These are phyloP conservation scores for Caryocar brasiliense DNA, from an alignment of 441 rosid genomes.

Conservation along the genomic window DNA sequence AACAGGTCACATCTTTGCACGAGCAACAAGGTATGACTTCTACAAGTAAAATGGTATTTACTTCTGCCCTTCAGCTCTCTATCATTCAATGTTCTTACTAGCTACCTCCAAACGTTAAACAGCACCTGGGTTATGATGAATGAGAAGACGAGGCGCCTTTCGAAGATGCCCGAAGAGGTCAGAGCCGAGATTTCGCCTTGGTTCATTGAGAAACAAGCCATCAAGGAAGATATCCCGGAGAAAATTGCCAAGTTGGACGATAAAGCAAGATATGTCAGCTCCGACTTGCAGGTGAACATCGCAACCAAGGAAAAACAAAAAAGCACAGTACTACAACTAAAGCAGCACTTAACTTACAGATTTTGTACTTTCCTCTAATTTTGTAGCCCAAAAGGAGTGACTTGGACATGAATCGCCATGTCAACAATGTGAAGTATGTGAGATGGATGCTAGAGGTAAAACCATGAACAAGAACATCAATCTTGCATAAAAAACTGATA, in stretches of 20 bases:
- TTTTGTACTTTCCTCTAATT: background rate
- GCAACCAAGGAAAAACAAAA: background rate
- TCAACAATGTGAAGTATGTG: constrained; percentile 66
- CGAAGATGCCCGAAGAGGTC: constrained; percentile 63
- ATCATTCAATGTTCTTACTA: background rate
- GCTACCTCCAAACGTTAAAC: constrained; percentile 11
- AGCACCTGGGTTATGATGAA: constrained; percentile 83
- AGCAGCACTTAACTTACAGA: background rate
- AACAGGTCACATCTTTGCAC: constrained; percentile 49
- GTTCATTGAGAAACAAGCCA: constrained; percentile 55
- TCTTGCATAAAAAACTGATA: too few species aligned
- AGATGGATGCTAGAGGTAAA: constrained; percentile 80
- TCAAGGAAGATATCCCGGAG: constrained; percentile 43
- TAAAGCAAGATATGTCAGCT: constrained; percentile 40
- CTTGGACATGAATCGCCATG: constrained; percentile 70
- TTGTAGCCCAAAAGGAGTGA: constrained; percentile 55
- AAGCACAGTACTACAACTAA: background rate
- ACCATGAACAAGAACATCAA: background rate
- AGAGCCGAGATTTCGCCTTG: constrained; percentile 58
- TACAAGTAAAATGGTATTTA: too few species aligned
- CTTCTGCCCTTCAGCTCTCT: too few species aligned
- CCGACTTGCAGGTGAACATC: constrained; percentile 38
- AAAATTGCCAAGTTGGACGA: constrained; percentile 46
- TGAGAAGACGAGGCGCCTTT: constrained; percentile 54
- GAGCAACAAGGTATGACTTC: constrained; percentile 58